Conservation (phyloP, 208 protist genomes). For the Leishmania gerbilli region DNA sequence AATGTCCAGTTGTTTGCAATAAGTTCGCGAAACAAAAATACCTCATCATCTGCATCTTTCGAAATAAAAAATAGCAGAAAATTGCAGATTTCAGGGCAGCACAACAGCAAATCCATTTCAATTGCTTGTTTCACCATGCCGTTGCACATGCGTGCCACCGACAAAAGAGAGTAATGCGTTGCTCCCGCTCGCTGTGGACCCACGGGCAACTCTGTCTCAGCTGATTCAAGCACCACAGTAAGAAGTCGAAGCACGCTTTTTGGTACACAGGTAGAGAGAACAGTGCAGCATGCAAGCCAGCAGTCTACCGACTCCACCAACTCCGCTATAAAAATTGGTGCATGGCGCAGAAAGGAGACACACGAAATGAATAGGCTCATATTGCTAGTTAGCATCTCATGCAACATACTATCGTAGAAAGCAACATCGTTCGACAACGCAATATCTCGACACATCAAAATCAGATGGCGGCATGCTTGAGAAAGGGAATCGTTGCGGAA, state of each 20-base stretch:
- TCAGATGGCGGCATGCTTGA: slow-evolving; percentile 1
- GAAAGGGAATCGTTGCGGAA: slow-evolving; percentile 22
- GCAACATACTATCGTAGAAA: slow-evolving; percentile 20
- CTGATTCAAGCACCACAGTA: not conserved
- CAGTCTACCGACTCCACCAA: not conserved
- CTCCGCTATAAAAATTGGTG: slow-evolving; percentile 25
- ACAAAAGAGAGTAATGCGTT: not conserved
- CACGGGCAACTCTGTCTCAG: not conserved
- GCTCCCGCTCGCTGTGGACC: not conserved
- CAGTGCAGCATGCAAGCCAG: slow-evolving; percentile 16
- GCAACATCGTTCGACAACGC: slow-evolving; percentile 25
- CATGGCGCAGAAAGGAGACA: not conserved
- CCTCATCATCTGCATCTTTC: not conserved
- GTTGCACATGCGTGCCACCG: slow-evolving; percentile 3
- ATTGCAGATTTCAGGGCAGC: slow-evolving; percentile 14
- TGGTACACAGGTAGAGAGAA: slow-evolving; percentile 20
- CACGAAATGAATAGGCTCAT: slow-evolving; percentile 6
- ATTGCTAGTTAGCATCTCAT: slow-evolving; percentile 22
- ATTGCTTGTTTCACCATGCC: slow-evolving; percentile 12
- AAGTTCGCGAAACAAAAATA: slow-evolving; percentile 12
- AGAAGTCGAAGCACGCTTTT: slow-evolving; percentile 18
- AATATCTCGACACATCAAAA: slow-evolving; percentile 18
- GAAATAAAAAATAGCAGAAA: slow-evolving; percentile 25
- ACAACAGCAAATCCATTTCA: slow-evolving; percentile 18
- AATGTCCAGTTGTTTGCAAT: slow-evolving; percentile 22